Base-by-base conservation (phyloP, 2,329 filamentous ascomycete genomes). In the Boeremia exigua region DNA sequence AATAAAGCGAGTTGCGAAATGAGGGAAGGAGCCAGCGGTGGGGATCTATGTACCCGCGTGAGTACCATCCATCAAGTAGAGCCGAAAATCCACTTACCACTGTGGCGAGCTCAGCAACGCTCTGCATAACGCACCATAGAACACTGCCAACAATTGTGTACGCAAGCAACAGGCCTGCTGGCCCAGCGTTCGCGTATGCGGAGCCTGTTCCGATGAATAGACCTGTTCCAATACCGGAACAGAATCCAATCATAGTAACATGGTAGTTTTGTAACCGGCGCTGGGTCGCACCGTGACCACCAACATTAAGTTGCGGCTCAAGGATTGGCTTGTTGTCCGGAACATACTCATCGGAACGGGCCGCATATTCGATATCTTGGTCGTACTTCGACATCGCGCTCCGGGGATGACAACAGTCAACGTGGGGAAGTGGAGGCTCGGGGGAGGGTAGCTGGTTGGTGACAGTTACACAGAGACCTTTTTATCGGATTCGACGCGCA, bases 1-100 rank as follows among this genome's bases (percentile, higher is more conserved):
- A 10, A 84, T 83, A 80, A 84, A 88, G 59, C 84, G 78, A 29
- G 84, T 84, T 2, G 84, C 84, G 58, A 87, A 80, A 56, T 85
- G 84, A 59, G 88, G 82, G 65, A 87, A 87, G 2, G 82, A 82
- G 49, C 85, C 85, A 43, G 80, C 81, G 33, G 59, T 65, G 8
- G 60, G 60, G 6, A 65, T 62, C 62, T 61, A 40, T 62, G 61
- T 61, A 40, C 9, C 1, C 2, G 9, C 4, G 19, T 61, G 29
- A 61, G 56, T 19, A 17, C 6, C 12, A 14, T 36, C 5, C 23
- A 4, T 6, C 2, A 1, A 19, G 10, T 1, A 9, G 32, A 36
- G 5, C 4, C 11, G 14, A 2, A 9, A 7, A 23, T 10, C 2
- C 46, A 58, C 62, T 40, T n/a, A 65, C 62, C 36, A 65, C 52